A percentile compares a stretch with the other conserved stretches of the same genome.
These are phyloP conservation scores for Geum urbanum DNA, from an alignment of 306 rosid species.

Conservation along the genomic window DNA sequence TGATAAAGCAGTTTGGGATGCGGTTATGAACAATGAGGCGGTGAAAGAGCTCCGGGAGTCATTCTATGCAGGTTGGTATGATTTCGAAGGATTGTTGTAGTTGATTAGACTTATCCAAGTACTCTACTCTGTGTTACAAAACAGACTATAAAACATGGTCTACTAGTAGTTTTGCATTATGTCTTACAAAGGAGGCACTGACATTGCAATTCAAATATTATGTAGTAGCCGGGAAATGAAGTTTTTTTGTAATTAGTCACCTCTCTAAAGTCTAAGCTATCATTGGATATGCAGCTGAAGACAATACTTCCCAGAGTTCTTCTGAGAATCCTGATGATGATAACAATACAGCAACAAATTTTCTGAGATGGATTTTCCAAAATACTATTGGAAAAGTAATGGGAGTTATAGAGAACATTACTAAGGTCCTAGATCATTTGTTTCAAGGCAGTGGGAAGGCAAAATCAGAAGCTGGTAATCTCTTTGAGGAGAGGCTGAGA, in stretches of 20 bases:
- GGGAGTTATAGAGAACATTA: slow-evolving; percentile 46
- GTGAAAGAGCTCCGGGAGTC: slow-evolving; percentile 61
- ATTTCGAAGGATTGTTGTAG: background rate
- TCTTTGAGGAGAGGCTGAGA: slow-evolving; percentile 50
- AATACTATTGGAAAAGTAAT: slow-evolving; percentile 37
- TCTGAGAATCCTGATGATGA: slow-evolving; percentile 31
- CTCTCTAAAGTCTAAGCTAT: background rate
- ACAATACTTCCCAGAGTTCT: slow-evolving; percentile 5
- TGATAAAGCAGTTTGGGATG: slow-evolving; percentile 76
- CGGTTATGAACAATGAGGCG: slow-evolving; percentile 64
- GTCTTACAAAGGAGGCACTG: background rate
- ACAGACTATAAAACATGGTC: background rate
- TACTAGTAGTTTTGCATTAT: too few species aligned
- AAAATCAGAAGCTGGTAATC: slow-evolving; percentile 21
- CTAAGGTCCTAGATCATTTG: slow-evolving; percentile 35
- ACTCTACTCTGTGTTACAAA: background rate
- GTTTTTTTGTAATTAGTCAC: background rate
- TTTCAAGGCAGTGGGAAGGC: slow-evolving; percentile 28
- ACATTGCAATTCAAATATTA: background rate
- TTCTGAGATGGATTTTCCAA: slow-evolving; percentile 39
- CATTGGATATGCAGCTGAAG: slow-evolving; percentile 29
- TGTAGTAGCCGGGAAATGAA: background rate
- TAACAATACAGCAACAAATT: slow-evolving; percentile 22
- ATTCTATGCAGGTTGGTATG: slow-evolving; percentile 44
- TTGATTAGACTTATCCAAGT: background rate